Evolutionary conservation across 2,329 filamentous ascomycete genomes (phyloP), one percentile per base, ranked within the genome.

Genomic region (Colletotrichum sidae): DNA sequence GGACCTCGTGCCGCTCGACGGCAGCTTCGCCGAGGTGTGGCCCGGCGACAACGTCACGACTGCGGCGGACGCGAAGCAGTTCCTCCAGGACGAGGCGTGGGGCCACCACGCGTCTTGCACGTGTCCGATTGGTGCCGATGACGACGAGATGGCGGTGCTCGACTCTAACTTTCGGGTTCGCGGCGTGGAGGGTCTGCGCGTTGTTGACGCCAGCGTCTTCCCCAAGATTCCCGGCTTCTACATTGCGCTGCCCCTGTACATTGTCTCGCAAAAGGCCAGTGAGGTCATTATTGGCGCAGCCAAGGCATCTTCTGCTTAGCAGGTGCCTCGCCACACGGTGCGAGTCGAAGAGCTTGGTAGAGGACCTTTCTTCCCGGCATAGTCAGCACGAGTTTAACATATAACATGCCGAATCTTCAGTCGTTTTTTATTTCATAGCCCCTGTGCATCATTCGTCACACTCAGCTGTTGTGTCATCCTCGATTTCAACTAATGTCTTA

Each of bases 161-260:
- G 85, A 90, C 72, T 80, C 78, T 0, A 78, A 84, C 51, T 89
- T 90, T 72, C 78, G 81, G 11, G 88, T 91, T 1, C 78, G 84
- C 10, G 86, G 86, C 0, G 82, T 87, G 0, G 73, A 79, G 2
- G 83, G 84, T 0, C 72, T 90, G 52, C 78, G 88, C 33, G 88
- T 90, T 3, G 88, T 91, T 0, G 88, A 90, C 76, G 88, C 86
- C 1, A 84, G 81, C 38, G 80, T 85, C 0, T 90, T 86, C 52
- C 70, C 72, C 4, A 62, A 61, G 41, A 55, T 59, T 33, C 45
- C 66, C 11, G 63, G 58, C 12, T 74, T 74, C 39, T 86, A 81
- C 68, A 80, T 81, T 50, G 78, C 79, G 0, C 68, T 84, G 2
- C 79, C 84, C 2, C 83, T 82, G 2, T 87, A 84, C 65, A 84